Evolutionary conservation across 2,329 filamentous ascomycete genomes (phyloP), one percentile per base, ranked within the genome.

Genomic region (Colletotrichum limetticola): DNA sequence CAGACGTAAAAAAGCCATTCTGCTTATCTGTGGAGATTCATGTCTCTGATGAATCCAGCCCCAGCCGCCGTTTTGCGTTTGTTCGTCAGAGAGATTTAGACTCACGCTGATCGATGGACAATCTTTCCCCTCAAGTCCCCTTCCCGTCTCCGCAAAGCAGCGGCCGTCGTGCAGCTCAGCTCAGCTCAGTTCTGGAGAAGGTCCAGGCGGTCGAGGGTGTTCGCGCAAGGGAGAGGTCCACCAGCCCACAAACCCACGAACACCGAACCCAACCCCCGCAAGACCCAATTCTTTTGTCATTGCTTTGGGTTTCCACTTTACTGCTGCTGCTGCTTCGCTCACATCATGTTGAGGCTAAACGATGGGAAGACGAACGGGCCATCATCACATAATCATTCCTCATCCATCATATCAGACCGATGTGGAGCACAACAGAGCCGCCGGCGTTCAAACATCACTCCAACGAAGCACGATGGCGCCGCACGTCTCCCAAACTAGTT

Each of bases 401-500:
- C 28, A 58, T 24, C 16, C 42, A n/a, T 42, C 28, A 58, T 19
- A 24, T 35, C 68, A 58, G 46, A 61, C 68, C 68, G 63, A 19
- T 67, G 68, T 71, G 68, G 61, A 57, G 58, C 42, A 63, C 35
- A 14, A 24, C 32, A 28, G 35, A 46, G 37, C 42, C 37, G 42
- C 52, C 24, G 62, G 49, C 19, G 46, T 35, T 26, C n/a, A 63
- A 57, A 63, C 35, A 19, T 56, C 42, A n/a, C 42, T 49, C 42
- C 42, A n/a, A 49, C 42, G 19, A 49, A 49, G 30, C 32, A 52
- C 46, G 7, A 58, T 32, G 30, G 42, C 61, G n/a, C 26, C 26
- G 55, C 26, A 60, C 55, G 53, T 30, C 28, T 30, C 32, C 37
- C 26, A 32, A 28, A 22, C 22, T 42, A 59, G 22, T 22, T 24